Conservation (phyloP, 495 filamentous ascomycete genomes). For the Penicillium bovifimosum region DNA sequence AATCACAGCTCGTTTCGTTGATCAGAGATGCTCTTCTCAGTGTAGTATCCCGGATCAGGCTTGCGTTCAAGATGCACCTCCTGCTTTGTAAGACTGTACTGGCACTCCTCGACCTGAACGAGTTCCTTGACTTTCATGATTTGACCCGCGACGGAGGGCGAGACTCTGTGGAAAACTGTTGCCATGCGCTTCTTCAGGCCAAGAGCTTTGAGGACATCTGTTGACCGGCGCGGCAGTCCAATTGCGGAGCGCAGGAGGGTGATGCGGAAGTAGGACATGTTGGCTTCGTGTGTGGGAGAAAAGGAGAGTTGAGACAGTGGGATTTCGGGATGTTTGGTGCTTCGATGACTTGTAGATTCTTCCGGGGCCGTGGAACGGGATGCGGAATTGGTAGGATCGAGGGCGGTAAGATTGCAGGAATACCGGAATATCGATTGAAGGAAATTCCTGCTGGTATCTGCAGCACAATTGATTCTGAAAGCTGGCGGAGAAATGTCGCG, state of each 20-base stretch:
- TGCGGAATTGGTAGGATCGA: not conserved
- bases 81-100: conserved; percentile 57
- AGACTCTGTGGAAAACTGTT: conserved; percentile 89
- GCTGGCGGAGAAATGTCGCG: not conserved
- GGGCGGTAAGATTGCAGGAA: not conserved
- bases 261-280: conserved; percentile 91
- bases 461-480: not conserved
- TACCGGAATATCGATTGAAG: not conserved
- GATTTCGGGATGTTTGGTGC: conserved; percentile 1
- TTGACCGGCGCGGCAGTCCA: conserved; percentile 76
- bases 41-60: conserved; percentile 78
- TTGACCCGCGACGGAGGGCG: conserved; percentile 79
- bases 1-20: conserved; percentile 26
- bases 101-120: conserved; percentile 80
- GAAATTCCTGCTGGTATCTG: not conserved
- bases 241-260: conserved; percentile 91
- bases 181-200: conserved; percentile 82
- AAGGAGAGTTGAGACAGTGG: no score
- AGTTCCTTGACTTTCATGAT: conserved; percentile 98
- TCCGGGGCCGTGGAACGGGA: not conserved
- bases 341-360: not conserved
- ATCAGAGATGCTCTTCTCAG: conserved; percentile 57
- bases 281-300: conserved; percentile 9
- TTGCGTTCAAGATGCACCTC: conserved; percentile 69
- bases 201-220: conserved; percentile 80